A percentile compares a stretch with the other conserved stretches of the same genome.
Conservation (phyloP, 2,329 filamentous ascomycete genomes). For the Acephala macrosclerotiorum region DNA sequence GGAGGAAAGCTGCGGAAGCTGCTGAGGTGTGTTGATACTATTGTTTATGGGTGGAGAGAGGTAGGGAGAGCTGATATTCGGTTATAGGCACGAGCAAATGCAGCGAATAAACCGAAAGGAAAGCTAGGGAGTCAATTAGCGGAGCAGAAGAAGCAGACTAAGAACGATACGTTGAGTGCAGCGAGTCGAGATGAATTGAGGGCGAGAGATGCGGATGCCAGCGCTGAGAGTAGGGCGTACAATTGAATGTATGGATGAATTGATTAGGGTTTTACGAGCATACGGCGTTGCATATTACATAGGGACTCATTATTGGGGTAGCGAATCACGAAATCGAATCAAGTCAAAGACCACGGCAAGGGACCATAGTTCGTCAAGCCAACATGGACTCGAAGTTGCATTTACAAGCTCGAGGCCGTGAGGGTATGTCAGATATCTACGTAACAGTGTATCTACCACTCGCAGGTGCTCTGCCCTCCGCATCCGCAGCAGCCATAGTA, state of each 20-base stretch:
- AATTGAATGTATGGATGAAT: conserved; percentile 50
- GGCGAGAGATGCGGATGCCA: conserved; percentile 70
- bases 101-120: conserved; percentile 58
- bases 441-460: conserved; percentile 88
- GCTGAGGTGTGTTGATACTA: conserved; percentile 74
- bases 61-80: background rate
- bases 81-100: conserved; percentile 27
- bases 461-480: conserved; percentile 79
- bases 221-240: conserved; percentile 62
- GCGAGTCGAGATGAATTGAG: conserved; percentile 69
- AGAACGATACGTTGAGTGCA: conserved; percentile 70
- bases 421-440: conserved; percentile 48
- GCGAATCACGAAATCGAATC: background rate
- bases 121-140: conserved; percentile 76
- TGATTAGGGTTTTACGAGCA: background rate
- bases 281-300: background rate
- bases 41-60: too few species aligned
- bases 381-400: conserved; percentile 3
- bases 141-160: conserved; percentile 78
- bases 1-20: conserved; percentile 77
- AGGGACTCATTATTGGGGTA: background rate
- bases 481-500: conserved; percentile 86
- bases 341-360: background rate
- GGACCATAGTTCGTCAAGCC: background rate
- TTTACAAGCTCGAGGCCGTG: background rate